Conservation (phyloP, 2,329 filamentous ascomycete genomes). For the Clarireedia homoeocarpa region DNA sequence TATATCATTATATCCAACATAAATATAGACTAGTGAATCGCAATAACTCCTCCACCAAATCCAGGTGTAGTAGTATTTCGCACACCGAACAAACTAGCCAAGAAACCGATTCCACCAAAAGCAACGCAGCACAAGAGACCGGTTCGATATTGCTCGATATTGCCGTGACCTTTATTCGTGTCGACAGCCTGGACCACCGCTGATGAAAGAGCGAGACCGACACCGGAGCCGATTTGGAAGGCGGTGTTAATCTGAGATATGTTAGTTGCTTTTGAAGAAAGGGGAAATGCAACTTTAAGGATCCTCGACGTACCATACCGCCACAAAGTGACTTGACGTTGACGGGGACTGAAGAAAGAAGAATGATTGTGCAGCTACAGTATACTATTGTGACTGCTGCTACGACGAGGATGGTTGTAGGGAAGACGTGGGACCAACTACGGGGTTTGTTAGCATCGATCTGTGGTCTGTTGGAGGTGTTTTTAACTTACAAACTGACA, state of each 20-base stretch:
- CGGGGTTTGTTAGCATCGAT: background rate
- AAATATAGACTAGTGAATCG: background rate
- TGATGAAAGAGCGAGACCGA: conserved; percentile 33
- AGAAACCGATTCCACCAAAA: conserved; percentile 32
- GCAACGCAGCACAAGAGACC: conserved; percentile 36
- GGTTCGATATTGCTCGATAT: conserved; percentile 32
- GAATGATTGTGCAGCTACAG: conserved; percentile 35
- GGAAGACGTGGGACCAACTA: background rate
- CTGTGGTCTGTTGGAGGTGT: background rate
- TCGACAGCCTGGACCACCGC: conserved; percentile 34
- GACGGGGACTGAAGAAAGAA: conserved; percentile 33
- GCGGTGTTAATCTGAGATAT: conserved; percentile 32
- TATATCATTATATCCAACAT: background rate
- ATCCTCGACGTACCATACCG: conserved; percentile 25
- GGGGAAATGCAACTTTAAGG: background rate
- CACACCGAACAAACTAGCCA: conserved; percentile 21
- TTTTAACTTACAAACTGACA: background rate
- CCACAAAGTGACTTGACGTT: conserved; percentile 35
- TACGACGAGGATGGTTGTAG: conserved; percentile 28
- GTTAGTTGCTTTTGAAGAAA: background rate
- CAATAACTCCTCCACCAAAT: background rate
- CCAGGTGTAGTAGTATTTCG: conserved; percentile 11
- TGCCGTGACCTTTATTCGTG: conserved; percentile 29
- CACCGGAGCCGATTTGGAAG: conserved; percentile 36
- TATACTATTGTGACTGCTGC: conserved; percentile 35